A percentile compares a stretch with the other conserved stretches of the same genome.
phyloP scores from a whole-genome alignment of 2,329 filamentous ascomycete species.

The Cordyceps militaris region DNA sequence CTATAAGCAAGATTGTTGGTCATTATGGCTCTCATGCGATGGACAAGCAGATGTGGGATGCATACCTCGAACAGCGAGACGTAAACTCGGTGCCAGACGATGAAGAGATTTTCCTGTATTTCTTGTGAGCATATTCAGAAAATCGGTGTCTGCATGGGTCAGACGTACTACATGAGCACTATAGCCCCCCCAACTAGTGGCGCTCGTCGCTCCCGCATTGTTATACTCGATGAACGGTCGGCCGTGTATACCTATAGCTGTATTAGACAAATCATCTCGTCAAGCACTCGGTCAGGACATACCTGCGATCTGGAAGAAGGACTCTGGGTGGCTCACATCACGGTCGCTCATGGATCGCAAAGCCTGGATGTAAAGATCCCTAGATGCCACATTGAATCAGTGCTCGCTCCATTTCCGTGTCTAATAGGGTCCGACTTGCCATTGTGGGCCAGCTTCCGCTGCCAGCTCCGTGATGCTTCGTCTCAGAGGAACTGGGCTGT shows the following conservation, averaged over 20 bases:
- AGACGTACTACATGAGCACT: slow-evolving; percentile 40
- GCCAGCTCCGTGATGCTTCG: slow-evolving; percentile 42
- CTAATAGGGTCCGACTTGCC: slow-evolving; percentile 20
- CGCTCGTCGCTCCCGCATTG: slow-evolving; percentile 27
- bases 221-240: slow-evolving; percentile 37
- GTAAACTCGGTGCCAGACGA: slow-evolving; percentile 51
- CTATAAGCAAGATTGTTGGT: slow-evolving; percentile 23
- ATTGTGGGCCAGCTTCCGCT: slow-evolving; percentile 34
- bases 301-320: slow-evolving; percentile 46
- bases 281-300: slow-evolving; percentile 9
- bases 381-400: slow-evolving; percentile 13
- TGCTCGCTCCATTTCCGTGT: slow-evolving; percentile 5
- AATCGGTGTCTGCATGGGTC: not conserved
- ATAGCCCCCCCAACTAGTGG: slow-evolving; percentile 32
- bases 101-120: slow-evolving; percentile 39
- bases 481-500: slow-evolving; percentile 32
- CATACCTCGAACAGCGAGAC: slow-evolving; percentile 47
- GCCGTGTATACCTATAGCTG: slow-evolving; percentile 32
- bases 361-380: slow-evolving; percentile 45
- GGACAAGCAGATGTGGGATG: not conserved
- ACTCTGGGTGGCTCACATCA: slow-evolving; percentile 35
- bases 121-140: not conserved
- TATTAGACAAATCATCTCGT: slow-evolving; percentile 7
- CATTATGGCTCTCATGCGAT: no score
- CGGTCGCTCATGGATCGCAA: slow-evolving; percentile 35